Conservation (phyloP, 148 eudicot species). For the Cornus controversa region DNA sequence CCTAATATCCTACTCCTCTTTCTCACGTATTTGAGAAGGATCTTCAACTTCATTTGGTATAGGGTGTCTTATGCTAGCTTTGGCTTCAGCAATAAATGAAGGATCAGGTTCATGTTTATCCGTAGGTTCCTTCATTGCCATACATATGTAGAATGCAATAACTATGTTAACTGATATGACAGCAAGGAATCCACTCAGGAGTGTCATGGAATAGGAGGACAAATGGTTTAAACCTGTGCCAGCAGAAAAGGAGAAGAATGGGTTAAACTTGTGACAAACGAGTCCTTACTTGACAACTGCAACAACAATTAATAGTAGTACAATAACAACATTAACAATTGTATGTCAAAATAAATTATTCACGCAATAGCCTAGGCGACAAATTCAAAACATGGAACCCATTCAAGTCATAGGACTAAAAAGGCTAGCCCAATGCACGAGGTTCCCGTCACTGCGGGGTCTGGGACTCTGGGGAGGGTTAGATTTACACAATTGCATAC, state of each 20-base stretch:
- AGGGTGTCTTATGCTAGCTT: conserved; percentile 44
- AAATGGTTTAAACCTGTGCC: conserved; percentile 53
- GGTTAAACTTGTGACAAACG: conserved; percentile 44
- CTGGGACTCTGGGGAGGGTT: no score
- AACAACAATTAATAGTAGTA: neutral
- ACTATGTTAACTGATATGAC: conserved; percentile 82
- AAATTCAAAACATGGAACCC: neutral
- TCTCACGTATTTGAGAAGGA: conserved; percentile 28
- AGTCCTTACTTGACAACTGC: conserved; percentile 1
- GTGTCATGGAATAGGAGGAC: conserved; percentile 57
- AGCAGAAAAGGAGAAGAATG: conserved; percentile 37
- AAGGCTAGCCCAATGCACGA: neutral
- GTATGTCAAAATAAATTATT: neutral
- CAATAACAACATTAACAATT: neutral
- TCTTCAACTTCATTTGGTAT: conserved; percentile 31
- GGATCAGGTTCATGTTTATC: conserved; percentile 76
- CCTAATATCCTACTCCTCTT: conserved; percentile 35
- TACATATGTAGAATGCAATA: conserved; percentile 63
- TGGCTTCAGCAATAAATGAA: conserved; percentile 56
- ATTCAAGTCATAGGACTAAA: no score
- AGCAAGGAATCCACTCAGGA: conserved; percentile 86
- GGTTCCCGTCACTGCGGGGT: neutral
- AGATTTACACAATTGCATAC: no score
- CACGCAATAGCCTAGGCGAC: neutral
- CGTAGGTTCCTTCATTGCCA: conserved; percentile 80